These are phyloP conservation scores for Penicillium longicatenatum DNA, from an alignment of 495 filamentous ascomycete species.

Conservation along the genomic window DNA sequence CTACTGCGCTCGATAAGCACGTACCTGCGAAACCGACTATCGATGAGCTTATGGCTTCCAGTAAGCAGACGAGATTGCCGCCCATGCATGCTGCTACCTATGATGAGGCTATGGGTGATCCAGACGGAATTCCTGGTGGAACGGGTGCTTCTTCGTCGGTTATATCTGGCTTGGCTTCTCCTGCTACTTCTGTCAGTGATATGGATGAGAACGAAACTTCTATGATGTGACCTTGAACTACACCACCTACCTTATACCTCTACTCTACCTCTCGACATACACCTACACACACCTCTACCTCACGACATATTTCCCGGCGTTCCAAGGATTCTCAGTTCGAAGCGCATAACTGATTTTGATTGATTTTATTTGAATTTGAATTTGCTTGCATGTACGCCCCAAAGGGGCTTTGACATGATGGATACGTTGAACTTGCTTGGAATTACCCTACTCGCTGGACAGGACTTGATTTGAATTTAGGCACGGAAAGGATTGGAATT, in stretches of 20 bases:
- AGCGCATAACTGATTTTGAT: constrained; percentile 13
- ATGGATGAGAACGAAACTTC: constrained; percentile 23
- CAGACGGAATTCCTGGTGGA: constrained; percentile 14
- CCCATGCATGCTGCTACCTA: constrained; percentile 13
- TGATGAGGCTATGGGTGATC: constrained; percentile 28
- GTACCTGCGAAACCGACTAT: constrained; percentile 52
- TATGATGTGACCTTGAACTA: constrained; percentile 11
- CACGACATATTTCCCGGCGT: constrained; percentile 5
- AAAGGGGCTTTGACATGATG: background rate
- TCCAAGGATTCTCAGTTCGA: background rate
- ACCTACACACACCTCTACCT: background rate
- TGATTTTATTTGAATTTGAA: background rate
- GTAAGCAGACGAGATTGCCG: constrained; percentile 31
- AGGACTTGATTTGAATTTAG: background rate
- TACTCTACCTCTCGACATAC: background rate
- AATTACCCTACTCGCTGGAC: background rate
- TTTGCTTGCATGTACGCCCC: constrained; percentile 2
- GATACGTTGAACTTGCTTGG: background rate
- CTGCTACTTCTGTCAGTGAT: constrained; percentile 36
- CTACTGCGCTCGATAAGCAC: constrained; percentile 45
- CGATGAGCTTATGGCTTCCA: constrained; percentile 50
- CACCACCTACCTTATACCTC: background rate
- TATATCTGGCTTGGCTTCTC: constrained; percentile 36
- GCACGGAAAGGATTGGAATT: background rate
- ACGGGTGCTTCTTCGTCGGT: constrained; percentile 30